Evolutionary conservation across 768 basidiomycete genomes (phyloP).

Genomic region (Suillus fuscotomentosus): DNA sequence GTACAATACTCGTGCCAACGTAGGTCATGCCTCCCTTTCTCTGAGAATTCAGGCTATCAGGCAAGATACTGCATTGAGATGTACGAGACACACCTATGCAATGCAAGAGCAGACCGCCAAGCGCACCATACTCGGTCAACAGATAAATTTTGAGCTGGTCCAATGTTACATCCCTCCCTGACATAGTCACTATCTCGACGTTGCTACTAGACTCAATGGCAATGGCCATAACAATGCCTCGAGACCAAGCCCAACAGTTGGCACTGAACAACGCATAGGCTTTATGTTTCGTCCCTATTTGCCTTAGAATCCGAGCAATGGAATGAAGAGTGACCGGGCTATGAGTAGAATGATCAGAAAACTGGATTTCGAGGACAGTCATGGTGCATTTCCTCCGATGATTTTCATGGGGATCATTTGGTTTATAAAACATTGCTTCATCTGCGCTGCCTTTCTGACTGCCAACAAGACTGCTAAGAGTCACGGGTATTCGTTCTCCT

Average conservation of each 20-base stretch:
- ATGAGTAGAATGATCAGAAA: not conserved
- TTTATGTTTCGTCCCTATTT: not conserved
- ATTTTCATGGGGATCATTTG: not conserved
- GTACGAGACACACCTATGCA: not conserved
- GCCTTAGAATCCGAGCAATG: not conserved
- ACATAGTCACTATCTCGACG: not conserved
- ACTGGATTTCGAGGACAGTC: constrained; percentile 1
- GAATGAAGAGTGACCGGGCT: not conserved
- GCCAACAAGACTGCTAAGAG: not conserved
- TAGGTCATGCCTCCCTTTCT: not conserved
- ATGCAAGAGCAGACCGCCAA: not conserved
- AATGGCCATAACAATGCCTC: not conserved
- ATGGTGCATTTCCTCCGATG: not conserved
- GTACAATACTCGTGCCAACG: not conserved
- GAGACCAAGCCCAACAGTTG: constrained; percentile 4
- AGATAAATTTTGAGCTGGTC: not conserved
- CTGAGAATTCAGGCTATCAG: not conserved
- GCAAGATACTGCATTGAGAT: not conserved
- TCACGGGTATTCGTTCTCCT: not conserved
- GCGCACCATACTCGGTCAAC: not conserved
- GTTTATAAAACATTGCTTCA: not conserved
- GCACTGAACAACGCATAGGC: constrained; percentile 2
- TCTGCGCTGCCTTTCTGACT: constrained; percentile 1
- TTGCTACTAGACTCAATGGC: not conserved
- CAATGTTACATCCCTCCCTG: not conserved